Conservation (phyloP, 305 asterid species). For the Lippia alba region DNA sequence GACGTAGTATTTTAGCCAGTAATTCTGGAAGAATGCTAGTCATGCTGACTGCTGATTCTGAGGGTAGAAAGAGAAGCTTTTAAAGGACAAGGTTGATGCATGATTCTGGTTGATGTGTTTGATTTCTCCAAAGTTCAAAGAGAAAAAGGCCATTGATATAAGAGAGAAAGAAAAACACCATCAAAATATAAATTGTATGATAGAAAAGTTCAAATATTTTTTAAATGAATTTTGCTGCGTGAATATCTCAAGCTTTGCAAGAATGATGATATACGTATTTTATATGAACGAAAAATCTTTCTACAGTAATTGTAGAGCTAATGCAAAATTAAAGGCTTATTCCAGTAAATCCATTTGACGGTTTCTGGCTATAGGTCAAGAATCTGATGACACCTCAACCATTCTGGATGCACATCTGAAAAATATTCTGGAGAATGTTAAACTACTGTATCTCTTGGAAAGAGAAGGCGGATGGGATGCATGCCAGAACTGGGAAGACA, state of each 20-base stretch:
- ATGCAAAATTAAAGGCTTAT: not conserved
- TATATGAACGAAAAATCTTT: not conserved
- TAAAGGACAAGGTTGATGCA: not conserved
- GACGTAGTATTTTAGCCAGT: slow-evolving; percentile 1
- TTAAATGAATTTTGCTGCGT: not conserved
- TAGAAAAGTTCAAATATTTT: not conserved
- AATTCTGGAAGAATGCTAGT: slow-evolving; percentile 24
- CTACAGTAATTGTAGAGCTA: not conserved
- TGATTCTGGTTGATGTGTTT: slow-evolving; percentile 9
- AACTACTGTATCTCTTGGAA: slow-evolving; percentile 85
- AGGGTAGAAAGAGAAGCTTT: slow-evolving; percentile 1
- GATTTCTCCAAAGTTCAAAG: not conserved
- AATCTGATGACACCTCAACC: slow-evolving; percentile 39
- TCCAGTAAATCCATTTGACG: slow-evolving; percentile 22
- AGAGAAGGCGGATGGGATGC: slow-evolving; percentile 97
- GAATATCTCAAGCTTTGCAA: not conserved
- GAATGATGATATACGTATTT: not conserved
- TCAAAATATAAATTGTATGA: not conserved
- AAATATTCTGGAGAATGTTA: slow-evolving; percentile 83
- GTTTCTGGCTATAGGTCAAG: slow-evolving; percentile 53
- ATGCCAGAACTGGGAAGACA: slow-evolving; percentile 95
- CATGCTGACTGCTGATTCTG: slow-evolving; percentile 8
- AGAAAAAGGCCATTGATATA: not conserved
- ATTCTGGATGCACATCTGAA: slow-evolving; percentile 71
- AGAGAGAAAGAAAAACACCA: not conserved